Conservation (phyloP, 2,329 filamentous ascomycete genomes). For the Colletotrichum horii region DNA sequence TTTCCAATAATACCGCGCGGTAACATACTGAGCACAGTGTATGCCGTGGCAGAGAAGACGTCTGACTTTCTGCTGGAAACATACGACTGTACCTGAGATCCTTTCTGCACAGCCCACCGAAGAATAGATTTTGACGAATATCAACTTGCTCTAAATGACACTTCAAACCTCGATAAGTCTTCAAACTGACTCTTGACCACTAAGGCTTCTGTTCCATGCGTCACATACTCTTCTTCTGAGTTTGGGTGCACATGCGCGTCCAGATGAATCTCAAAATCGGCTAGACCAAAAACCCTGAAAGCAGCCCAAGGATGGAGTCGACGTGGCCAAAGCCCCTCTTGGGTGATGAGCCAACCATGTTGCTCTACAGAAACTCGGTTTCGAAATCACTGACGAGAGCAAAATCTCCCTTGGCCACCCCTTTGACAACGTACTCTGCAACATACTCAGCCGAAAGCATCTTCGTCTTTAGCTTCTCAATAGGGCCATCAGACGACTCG, state of each 20-base stretch:
- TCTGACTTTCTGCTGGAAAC: background rate
- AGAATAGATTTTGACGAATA: too few species aligned
- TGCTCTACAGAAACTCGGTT: slow-evolving; percentile 25
- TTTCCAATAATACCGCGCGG: slow-evolving; percentile 21
- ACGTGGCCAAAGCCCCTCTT: slow-evolving; percentile 27
- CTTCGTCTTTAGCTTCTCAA: slow-evolving; percentile 21
- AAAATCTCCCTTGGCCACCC: slow-evolving; percentile 28
- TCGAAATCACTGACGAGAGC: slow-evolving; percentile 26
- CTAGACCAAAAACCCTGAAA: slow-evolving; percentile 22
- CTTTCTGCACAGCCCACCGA: too few species aligned
- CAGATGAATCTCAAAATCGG: slow-evolving; percentile 20
- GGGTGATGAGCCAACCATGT: slow-evolving; percentile 27
- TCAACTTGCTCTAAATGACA: too few species aligned
- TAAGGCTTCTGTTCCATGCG: background rate
- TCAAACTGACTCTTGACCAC: background rate
- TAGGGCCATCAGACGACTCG: slow-evolving; percentile 23
- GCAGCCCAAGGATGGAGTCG: slow-evolving; percentile 18
- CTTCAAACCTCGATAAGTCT: background rate
- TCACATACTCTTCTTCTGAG: background rate
- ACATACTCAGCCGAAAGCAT: slow-evolving; percentile 28
- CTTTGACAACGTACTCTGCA: slow-evolving; percentile 25
- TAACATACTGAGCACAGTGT: slow-evolving; percentile 9
- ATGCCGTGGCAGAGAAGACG: background rate
- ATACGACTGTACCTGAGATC: background rate
- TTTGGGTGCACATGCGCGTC: slow-evolving; percentile 13